A percentile compares a stretch with the other conserved stretches of the same genome.
These are phyloP conservation scores for Tilletiopsis washingtonensis DNA, from an alignment of 1,284 basidiomycete genomes.

Conservation along the genomic window DNA sequence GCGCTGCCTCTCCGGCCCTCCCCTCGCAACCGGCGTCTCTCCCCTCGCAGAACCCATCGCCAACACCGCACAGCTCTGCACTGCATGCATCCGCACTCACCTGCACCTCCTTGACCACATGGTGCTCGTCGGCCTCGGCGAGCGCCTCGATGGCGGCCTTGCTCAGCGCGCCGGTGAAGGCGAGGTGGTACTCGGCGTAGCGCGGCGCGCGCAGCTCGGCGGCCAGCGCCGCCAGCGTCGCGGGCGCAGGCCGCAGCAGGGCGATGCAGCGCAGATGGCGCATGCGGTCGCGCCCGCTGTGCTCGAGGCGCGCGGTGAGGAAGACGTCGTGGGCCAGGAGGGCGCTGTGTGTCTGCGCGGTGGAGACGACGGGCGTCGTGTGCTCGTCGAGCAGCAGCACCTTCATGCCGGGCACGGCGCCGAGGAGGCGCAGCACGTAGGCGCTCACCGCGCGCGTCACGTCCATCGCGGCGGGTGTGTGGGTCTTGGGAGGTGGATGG, in stretches of 20 bases:
- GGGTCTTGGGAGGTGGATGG: too few relatives aligned
- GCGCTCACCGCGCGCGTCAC: conserved; percentile 88
- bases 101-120: conserved; percentile 93
- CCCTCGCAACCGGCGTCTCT: too few relatives aligned
- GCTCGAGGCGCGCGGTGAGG: conserved; percentile 93
- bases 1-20: too few relatives aligned
- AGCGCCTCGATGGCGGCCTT: conserved; percentile 87
- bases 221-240: conserved; percentile 73
- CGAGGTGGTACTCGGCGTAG: conserved; percentile 84
- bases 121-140: conserved; percentile 89
- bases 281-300: conserved; percentile 57
- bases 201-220: conserved; percentile 68
- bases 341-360: conserved; percentile 87
- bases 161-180: conserved; percentile 81
- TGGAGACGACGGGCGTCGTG: conserved; percentile 92
- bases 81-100: conserved; percentile 39
- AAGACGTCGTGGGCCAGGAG: conserved; percentile 95
- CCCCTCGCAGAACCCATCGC: too few relatives aligned
- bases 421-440: conserved; percentile 84
- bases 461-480: conserved; percentile 75
- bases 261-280: conserved; percentile 94
- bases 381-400: conserved; percentile 91
- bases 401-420: conserved; percentile 83
- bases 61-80: conserved; percentile 1
- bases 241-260: conserved; percentile 72